Percentiles rank a stretch among this genome's conserved stretches.
Evolutionary conservation across 1,284 basidiomycete genomes (phyloP).

Genomic region (Puccinia coronata): DNA sequence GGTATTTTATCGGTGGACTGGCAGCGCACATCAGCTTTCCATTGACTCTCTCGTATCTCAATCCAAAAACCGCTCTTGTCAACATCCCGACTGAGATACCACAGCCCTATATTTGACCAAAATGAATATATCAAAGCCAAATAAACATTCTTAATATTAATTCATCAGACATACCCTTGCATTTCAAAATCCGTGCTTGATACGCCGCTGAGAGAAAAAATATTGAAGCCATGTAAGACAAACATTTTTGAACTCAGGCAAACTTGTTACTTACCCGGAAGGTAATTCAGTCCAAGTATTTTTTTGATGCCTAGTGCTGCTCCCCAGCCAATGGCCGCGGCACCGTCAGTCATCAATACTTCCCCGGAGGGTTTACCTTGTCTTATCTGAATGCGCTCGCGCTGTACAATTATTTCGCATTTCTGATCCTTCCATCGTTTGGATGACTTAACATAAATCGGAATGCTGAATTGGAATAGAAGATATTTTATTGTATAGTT

Average conservation of each 20-base stretch:
- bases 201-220: slow-evolving; percentile 25
- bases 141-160: neutral
- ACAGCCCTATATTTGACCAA: slow-evolving; percentile 1
- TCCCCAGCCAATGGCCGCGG: slow-evolving; percentile 37
- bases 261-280: slow-evolving; percentile 22
- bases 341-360: slow-evolving; percentile 47
- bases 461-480: slow-evolving; percentile 11
- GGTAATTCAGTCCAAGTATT: slow-evolving; percentile 2
- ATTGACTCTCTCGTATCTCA: slow-evolving; percentile 47
- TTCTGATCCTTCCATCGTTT: neutral
- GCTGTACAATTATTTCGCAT: neutral
- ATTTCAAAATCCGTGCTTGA: slow-evolving; percentile 48
- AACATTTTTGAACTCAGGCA: neutral
- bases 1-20: neutral
- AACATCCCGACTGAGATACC: slow-evolving; percentile 28
- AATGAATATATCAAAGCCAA: neutral
- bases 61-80: slow-evolving; percentile 31
- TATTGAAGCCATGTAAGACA: neutral
- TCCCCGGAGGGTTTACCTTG: neutral
- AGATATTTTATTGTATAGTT: neutral
- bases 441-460: neutral
- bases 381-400: neutral
- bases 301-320: slow-evolving; percentile 33
- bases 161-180: slow-evolving; percentile 14
- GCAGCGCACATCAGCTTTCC: slow-evolving; percentile 43